Conservation (phyloP, 768 basidiomycete species). For the Termitomyces sp. region DNA sequence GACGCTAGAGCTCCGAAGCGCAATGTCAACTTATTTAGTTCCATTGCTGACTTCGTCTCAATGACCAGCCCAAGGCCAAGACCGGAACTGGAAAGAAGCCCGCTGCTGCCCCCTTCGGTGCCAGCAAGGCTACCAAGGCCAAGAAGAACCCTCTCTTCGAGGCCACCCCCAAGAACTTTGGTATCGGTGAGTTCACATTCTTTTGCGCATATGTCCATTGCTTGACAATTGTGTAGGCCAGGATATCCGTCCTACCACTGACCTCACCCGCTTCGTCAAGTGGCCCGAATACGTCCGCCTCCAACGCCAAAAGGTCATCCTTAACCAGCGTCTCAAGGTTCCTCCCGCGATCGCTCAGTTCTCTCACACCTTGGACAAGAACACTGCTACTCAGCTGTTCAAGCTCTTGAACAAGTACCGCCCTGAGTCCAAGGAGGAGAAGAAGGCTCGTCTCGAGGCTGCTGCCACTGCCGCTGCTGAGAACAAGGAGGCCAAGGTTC, state of each 20-base stretch:
- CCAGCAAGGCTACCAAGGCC: constrained; percentile 67
- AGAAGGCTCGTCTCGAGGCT: constrained; percentile 87
- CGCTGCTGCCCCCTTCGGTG: constrained; percentile 79
- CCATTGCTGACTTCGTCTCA: constrained; percentile 69
- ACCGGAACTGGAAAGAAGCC: constrained; percentile 77
- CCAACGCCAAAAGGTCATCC: constrained; percentile 97
- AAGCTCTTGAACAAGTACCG: constrained; percentile 98
- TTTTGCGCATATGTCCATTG: neutral
- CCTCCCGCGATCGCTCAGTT: constrained; percentile 98
- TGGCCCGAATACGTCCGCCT: constrained; percentile 99
- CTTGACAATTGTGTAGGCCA: constrained; percentile 54
- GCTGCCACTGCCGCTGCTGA: constrained; percentile 76
- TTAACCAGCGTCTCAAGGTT: constrained; percentile 96
- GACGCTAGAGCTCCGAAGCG: constrained; percentile 57
- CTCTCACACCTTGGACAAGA: constrained; percentile 97
- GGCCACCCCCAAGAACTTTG: constrained; percentile 86
- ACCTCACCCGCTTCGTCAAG: constrained; percentile 97
- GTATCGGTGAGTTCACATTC: constrained; percentile 65
- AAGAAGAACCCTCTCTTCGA: constrained; percentile 98
- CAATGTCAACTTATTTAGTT: constrained; percentile 27
- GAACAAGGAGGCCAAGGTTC: constrained; percentile 55
- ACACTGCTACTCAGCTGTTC: constrained; percentile 97
- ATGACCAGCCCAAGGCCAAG: constrained; percentile 88
- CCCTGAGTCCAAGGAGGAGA: constrained; percentile 93
- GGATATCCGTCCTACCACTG: constrained; percentile 85